Conservation (phyloP, 2,329 filamentous ascomycete species). For the Thermomyces lanuginosus region DNA sequence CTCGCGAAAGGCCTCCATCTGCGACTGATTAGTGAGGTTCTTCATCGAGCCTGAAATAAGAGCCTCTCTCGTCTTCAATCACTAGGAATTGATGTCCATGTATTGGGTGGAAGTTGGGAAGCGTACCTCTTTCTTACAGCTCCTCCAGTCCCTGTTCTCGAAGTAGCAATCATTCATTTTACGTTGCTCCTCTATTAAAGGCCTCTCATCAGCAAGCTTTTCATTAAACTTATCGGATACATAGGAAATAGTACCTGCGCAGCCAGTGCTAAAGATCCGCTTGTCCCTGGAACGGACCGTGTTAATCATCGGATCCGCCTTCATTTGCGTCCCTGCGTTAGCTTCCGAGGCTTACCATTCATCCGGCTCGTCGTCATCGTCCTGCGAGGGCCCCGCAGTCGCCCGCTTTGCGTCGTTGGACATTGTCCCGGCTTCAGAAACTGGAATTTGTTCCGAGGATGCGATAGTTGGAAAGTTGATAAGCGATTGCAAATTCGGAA, state of each 20-base stretch:
- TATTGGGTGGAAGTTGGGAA: too few relatives aligned
- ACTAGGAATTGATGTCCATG: neutral
- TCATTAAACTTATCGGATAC: neutral
- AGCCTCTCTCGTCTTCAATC: too few relatives aligned
- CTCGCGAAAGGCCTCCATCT: conserved; percentile 81
- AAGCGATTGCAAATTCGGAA: too few relatives aligned
- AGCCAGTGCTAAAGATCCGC: conserved; percentile 92
- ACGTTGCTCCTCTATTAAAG: conserved; percentile 63
- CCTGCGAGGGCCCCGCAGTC: conserved; percentile 22
- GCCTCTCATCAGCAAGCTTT: too few relatives aligned
- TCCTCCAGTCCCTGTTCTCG: conserved; percentile 89
- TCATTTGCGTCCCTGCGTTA: too few relatives aligned
- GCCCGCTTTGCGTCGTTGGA: conserved; percentile 39
- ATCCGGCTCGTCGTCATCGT: conserved; percentile 76
- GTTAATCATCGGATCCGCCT: conserved; percentile 9
- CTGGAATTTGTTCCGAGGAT: too few relatives aligned
- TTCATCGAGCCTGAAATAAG: neutral
- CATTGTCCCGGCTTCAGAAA: conserved; percentile 29
- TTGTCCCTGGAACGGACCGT: conserved; percentile 62
- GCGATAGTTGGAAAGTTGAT: too few relatives aligned
- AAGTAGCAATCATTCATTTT: conserved; percentile 92
- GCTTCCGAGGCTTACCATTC: conserved; percentile 59
- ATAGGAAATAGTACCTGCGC: conserved; percentile 49
- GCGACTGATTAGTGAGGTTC: conserved; percentile 3
- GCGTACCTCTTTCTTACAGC: conserved; percentile 75